These are phyloP conservation scores for Halenospora varia DNA, from an alignment of 495 filamentous ascomycete genomes.

Conservation along the genomic window DNA sequence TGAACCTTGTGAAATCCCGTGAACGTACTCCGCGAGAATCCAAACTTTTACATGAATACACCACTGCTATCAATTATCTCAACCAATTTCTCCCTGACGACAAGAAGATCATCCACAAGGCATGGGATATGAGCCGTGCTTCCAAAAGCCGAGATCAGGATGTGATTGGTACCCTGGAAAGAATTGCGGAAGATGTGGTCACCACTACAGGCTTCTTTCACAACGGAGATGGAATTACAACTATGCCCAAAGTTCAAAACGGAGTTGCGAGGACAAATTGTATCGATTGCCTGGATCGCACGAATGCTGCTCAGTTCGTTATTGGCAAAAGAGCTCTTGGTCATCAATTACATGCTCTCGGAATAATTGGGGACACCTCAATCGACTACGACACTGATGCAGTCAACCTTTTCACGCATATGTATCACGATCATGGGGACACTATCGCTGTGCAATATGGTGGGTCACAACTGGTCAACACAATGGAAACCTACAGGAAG, in stretches of 20 bases:
- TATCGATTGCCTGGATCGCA: constrained; percentile 94
- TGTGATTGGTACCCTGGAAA: constrained; percentile 87
- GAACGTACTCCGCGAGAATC: constrained; percentile 92
- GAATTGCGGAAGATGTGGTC: constrained; percentile 82
- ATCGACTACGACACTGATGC: constrained; percentile 94
- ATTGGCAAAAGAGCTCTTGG: constrained; percentile 95
- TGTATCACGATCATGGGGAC: constrained; percentile 96
- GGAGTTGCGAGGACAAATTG: constrained; percentile 95
- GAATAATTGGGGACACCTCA: constrained; percentile 72
- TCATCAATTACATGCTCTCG: constrained; percentile 88
- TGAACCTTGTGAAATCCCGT: constrained; percentile 91
- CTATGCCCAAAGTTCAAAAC: constrained; percentile 72
- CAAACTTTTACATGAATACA: constrained; percentile 83
- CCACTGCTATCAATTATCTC: constrained; percentile 82
- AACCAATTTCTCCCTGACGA: constrained; percentile 87
- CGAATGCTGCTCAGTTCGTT: constrained; percentile 96
- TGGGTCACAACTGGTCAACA: constrained; percentile 95
- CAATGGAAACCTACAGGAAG: constrained; percentile 97
- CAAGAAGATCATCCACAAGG: constrained; percentile 85
- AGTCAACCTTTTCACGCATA: constrained; percentile 92
- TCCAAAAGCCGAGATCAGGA: constrained; percentile 93
- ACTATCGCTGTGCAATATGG: constrained; percentile 98
- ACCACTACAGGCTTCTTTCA: constrained; percentile 88
- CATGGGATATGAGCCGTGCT: constrained; percentile 97
- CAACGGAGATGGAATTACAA: constrained; percentile 69